Conservation (phyloP, 306 rosid species). For the Pyrus bretschneideri region DNA sequence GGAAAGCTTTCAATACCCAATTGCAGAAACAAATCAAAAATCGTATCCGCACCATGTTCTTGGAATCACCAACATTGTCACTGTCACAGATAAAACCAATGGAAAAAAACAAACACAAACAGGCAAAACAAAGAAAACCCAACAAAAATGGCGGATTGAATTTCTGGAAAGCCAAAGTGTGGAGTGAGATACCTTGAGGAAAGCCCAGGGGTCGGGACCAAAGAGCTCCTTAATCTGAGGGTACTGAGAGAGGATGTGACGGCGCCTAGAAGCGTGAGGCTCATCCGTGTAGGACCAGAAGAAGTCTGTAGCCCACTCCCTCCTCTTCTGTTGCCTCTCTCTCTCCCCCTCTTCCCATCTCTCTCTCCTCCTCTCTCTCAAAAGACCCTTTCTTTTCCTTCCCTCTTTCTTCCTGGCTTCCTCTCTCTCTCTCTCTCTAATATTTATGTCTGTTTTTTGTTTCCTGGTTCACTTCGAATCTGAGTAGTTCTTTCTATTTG, state of each 20-base stretch:
- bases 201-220: conserved; percentile 72
- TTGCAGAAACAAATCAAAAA: neutral
- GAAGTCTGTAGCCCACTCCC: conserved; percentile 57
- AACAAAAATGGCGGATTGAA: neutral
- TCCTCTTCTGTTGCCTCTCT: neutral
- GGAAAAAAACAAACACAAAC: neutral
- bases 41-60: neutral
- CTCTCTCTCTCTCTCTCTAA: too few relatives aligned
- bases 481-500: neutral
- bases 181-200: conserved; percentile 45
- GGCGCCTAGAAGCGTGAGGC: conserved; percentile 88
- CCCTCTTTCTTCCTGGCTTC: neutral
- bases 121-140: neutral
- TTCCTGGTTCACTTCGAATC: neutral
- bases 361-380: neutral
- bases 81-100: conserved; percentile 15
- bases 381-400: neutral
- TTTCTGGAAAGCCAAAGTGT: neutral
- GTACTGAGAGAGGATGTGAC: conserved; percentile 80
- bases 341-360: neutral
- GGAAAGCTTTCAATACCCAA: neutral
- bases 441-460: neutral
- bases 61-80: conserved; percentile 4
- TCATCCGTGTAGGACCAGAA: conserved; percentile 94
- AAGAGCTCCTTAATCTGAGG: conserved; percentile 83